Conservation (phyloP, 2,329 filamentous ascomycete species). For the Colletotrichum tabaci region DNA sequence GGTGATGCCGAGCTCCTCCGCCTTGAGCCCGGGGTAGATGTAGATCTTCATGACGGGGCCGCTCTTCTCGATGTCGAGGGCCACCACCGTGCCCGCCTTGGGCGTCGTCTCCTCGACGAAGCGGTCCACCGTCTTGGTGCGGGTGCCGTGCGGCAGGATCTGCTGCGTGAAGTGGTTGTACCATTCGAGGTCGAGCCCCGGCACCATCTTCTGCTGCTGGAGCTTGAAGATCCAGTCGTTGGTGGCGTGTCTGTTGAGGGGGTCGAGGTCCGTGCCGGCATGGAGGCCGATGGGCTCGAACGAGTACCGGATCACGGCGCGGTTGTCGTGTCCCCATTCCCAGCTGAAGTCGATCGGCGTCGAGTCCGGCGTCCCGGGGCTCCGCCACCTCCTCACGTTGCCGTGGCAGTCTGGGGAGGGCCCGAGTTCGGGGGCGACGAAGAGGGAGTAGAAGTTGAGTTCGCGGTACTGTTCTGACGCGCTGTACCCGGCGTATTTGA, state of each 20-base stretch:
- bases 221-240: slow-evolving; percentile 39
- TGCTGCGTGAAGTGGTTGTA: slow-evolving; percentile 37
- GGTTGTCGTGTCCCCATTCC: slow-evolving; percentile 32
- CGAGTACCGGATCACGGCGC: slow-evolving; percentile 28
- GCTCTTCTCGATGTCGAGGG: slow-evolving; percentile 39
- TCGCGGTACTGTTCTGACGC: slow-evolving; percentile 36
- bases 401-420: slow-evolving; percentile 37
- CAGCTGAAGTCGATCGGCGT: slow-evolving; percentile 41
- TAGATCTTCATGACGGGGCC: slow-evolving; percentile 40
- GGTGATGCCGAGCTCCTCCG: slow-evolving; percentile 35
- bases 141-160: slow-evolving; percentile 22
- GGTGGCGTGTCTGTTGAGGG: slow-evolving; percentile 36
- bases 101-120: slow-evolving; percentile 38
- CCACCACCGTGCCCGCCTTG: slow-evolving; percentile 34
- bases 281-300: slow-evolving; percentile 37
- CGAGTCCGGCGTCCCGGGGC: slow-evolving; percentile 35
- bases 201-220: slow-evolving; percentile 29
- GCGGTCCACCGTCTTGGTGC: slow-evolving; percentile 30
- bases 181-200: slow-evolving; percentile 35
- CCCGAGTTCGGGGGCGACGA: slow-evolving; percentile 36
- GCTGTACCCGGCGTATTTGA: slow-evolving; percentile 39
- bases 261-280: slow-evolving; percentile 34
- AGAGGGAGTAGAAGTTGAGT: slow-evolving; percentile 40
- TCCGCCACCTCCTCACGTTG: slow-evolving; percentile 34
- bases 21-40: slow-evolving; percentile 37